A percentile compares a stretch with the other conserved stretches of the same genome.
phyloP scores from a whole-genome alignment of 257 asterid genomes.

The Sherardia arvensis region DNA sequence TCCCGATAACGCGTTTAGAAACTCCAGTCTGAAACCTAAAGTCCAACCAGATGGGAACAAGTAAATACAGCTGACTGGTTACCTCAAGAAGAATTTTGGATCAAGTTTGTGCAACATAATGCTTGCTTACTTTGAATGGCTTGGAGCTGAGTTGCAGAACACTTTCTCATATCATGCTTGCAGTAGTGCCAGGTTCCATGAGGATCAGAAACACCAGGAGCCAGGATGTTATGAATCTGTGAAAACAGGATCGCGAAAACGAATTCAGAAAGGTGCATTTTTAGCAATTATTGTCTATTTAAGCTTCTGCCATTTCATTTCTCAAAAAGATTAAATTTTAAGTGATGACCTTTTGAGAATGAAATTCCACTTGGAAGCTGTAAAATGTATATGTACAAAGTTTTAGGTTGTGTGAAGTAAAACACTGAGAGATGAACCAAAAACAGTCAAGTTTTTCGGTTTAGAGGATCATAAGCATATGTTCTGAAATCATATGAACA shows the following conservation, averaged over 20 bases:
- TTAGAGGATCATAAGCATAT: neutral
- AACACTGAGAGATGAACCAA: no score
- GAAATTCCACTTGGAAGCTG: no score
- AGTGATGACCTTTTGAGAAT: no score
- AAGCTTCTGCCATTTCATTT: neutral
- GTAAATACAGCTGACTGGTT: neutral
- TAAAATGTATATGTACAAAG: no score
- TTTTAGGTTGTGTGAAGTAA: no score
- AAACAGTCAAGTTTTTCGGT: no score
- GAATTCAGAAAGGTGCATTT: neutral
- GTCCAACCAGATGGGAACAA: neutral
- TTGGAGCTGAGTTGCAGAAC: conserved; percentile 52
- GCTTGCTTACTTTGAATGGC: conserved; percentile 46
- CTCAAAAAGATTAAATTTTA: no score
- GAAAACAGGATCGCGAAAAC: no score
- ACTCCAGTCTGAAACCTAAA: conserved; percentile 44
- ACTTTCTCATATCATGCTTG: conserved; percentile 46
- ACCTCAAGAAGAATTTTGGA: neutral
- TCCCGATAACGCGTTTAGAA: conserved; percentile 34
- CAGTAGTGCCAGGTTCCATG: conserved; percentile 64
- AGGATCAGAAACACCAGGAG: conserved; percentile 71
- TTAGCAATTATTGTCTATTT: neutral
- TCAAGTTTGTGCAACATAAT: neutral
- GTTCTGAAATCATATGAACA: neutral
- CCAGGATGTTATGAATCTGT: conserved; percentile 68